These are phyloP conservation scores for Epichloe sylvatica DNA, from an alignment of 2,329 filamentous ascomycete species.

Conservation along the genomic window DNA sequence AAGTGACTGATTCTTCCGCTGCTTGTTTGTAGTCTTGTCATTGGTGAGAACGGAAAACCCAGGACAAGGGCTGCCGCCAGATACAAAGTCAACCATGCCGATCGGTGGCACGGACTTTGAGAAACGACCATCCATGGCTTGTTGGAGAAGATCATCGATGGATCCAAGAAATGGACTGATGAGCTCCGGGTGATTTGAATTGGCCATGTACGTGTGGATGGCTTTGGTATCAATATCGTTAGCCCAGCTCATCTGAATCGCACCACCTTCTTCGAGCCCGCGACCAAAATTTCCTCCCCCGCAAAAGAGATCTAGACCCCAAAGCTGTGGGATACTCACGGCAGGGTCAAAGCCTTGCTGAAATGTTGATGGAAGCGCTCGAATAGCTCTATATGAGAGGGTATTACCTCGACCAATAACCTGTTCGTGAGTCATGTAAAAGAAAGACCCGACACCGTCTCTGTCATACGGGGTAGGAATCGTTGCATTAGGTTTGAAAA, in stretches of 20 bases:
- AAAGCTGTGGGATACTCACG: slow-evolving; percentile 25
- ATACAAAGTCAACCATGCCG: slow-evolving; percentile 54
- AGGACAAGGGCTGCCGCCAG: slow-evolving; percentile 63
- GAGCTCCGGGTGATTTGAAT: slow-evolving; percentile 27
- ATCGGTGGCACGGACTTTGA: slow-evolving; percentile 36
- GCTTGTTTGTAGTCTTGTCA: slow-evolving; percentile 37
- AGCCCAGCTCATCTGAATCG: slow-evolving; percentile 49
- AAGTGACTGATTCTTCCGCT: slow-evolving; percentile 59
- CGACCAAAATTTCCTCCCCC: slow-evolving; percentile 66
- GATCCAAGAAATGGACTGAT: slow-evolving; percentile 53
- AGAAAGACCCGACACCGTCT: slow-evolving; percentile 51
- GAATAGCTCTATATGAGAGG: slow-evolving; percentile 22
- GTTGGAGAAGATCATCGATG: slow-evolving; percentile 51
- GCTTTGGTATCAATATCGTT: slow-evolving; percentile 53
- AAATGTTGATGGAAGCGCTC: slow-evolving; percentile 22
- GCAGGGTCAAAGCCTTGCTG: slow-evolving; percentile 42
- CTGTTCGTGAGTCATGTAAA: slow-evolving; percentile 40
- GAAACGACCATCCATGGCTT: slow-evolving; percentile 39
- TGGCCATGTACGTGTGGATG: slow-evolving; percentile 62
- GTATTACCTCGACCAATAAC: neutral
- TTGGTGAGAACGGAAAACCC: slow-evolving; percentile 56
- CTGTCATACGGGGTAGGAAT: slow-evolving; percentile 52
- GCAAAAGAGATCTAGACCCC: slow-evolving; percentile 60
- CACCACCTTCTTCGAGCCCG: slow-evolving; percentile 59
- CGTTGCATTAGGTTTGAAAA: slow-evolving; percentile 28